Evolutionary conservation across 139 green algal genomes (phyloP).

Genomic region (Gonium pectorale): DNA sequence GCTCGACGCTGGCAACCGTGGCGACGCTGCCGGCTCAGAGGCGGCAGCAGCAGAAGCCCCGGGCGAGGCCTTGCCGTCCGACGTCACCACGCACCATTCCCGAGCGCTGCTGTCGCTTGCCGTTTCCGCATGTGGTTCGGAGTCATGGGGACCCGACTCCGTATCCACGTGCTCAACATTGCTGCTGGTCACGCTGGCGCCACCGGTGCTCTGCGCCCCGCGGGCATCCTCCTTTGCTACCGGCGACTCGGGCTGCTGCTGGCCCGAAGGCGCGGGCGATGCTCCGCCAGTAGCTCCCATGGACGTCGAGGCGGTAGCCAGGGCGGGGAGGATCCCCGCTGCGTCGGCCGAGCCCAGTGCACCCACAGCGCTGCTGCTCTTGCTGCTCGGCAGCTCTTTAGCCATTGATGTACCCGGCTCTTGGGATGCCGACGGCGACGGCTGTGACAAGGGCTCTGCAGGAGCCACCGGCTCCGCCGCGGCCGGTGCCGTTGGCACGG

Average conservation of each 20-base stretch:
- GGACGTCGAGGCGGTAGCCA: too few relatives aligned
- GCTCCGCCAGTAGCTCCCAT: too few relatives aligned
- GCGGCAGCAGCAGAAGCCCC: neutral
- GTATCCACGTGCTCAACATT: neutral
- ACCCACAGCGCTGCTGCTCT: too few relatives aligned
- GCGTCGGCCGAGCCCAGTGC: too few relatives aligned
- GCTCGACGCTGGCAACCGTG: neutral
- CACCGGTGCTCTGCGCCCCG: neutral
- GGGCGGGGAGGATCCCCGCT: too few relatives aligned
- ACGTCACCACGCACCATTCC: conserved; percentile 34
- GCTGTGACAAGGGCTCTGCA: neutral
- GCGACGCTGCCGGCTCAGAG: neutral
- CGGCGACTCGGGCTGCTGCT: too few relatives aligned
- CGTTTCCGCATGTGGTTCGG: conserved; percentile 33
- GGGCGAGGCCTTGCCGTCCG: neutral
- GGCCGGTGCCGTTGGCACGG: neutral
- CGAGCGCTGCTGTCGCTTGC: conserved; percentile 42
- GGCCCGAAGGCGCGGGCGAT: too few relatives aligned
- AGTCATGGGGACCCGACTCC: neutral
- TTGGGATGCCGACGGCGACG: neutral
- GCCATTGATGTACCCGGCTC: too few relatives aligned
- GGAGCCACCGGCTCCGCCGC: neutral
- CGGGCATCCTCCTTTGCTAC: neutral
- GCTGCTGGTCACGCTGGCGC: neutral
- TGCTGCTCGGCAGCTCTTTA: too few relatives aligned